Evolutionary conservation across 345 rosid species (phyloP).

Genomic region (Camelina laxa): DNA sequence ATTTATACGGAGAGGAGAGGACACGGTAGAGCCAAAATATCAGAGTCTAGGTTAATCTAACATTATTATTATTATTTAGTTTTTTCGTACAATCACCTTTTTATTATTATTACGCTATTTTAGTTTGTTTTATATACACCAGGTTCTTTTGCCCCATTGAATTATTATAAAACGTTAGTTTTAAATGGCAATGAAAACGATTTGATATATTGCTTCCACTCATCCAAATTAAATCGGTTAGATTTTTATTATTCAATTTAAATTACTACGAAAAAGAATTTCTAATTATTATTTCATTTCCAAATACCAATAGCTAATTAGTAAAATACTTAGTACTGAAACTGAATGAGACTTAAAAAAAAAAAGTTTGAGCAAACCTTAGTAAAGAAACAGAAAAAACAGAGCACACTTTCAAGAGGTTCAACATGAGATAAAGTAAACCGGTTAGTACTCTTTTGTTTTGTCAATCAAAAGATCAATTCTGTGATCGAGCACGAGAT

Average conservation of each 20-base stretch:
- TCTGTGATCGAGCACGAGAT: neutral
- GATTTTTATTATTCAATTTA: neutral
- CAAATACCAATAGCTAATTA: neutral
- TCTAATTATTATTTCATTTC: neutral
- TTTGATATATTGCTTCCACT: conserved; percentile 21
- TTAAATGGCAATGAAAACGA: conserved; percentile 15
- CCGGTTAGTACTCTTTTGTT: neutral
- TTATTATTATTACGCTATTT: neutral
- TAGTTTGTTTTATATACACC: neutral
- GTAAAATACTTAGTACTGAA: neutral
- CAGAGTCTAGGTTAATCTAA: conserved; percentile 15
- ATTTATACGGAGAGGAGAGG: conserved; percentile 22
- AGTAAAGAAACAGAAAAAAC: too few species aligned
- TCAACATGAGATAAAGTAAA: neutral
- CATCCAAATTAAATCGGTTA: neutral
- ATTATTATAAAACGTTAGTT: neutral
- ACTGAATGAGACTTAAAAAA: too few species aligned
- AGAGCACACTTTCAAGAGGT: neutral
- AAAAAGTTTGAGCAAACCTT: too few species aligned
- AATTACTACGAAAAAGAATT: neutral
- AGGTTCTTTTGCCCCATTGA: neutral
- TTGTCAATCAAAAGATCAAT: neutral
- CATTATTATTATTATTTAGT: neutral
- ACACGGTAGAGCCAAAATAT: conserved; percentile 15
- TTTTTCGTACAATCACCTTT: neutral